Conservation (phyloP, 1,139 yeast genomes). For the Zygosaccharomyces pseudobailii region DNA sequence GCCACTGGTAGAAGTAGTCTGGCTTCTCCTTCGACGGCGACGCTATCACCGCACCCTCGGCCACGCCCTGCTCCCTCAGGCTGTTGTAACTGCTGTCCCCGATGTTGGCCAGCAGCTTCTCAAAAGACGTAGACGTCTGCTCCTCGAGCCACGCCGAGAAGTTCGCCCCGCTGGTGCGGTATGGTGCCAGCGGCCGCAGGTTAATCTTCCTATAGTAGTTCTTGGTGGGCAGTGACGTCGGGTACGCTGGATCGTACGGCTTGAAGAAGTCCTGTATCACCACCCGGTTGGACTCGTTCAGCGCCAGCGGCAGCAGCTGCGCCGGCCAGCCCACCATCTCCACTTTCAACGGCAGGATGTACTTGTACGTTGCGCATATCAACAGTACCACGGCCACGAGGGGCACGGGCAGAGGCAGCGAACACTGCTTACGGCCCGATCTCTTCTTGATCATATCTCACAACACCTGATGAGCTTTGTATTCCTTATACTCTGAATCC, state of each 20-base stretch:
- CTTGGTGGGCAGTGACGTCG: constrained; percentile 13
- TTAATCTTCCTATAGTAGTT: constrained; percentile 14
- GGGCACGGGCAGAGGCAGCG: constrained; percentile 1
- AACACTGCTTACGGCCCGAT: neutral
- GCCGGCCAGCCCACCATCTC: constrained; percentile 2
- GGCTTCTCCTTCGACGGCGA: constrained; percentile 70
- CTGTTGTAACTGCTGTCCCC: constrained; percentile 44
- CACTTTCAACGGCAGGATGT: constrained; percentile 5
- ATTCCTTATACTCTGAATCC: no score
- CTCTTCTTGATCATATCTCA: neutral
- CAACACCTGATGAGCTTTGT: no score
- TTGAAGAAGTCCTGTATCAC: constrained; percentile 16
- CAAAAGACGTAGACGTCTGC: constrained; percentile 49
- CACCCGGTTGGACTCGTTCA: constrained; percentile 7
- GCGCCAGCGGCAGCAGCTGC: neutral
- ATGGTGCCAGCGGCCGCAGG: constrained; percentile 14
- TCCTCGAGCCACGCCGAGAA: constrained; percentile 54
- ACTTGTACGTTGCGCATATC: constrained; percentile 6
- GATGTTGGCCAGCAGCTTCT: constrained; percentile 55
- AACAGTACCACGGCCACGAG: neutral
- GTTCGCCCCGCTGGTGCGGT: constrained; percentile 30
- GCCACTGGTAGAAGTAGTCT: constrained; percentile 86
- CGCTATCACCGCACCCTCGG: constrained; percentile 74
- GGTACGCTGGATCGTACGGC: constrained; percentile 11
- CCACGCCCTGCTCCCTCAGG: constrained; percentile 37